These are phyloP conservation scores for Hordeum pubiflorum DNA, from an alignment of 202 grass and related monocot species.

Conservation along the genomic window DNA sequence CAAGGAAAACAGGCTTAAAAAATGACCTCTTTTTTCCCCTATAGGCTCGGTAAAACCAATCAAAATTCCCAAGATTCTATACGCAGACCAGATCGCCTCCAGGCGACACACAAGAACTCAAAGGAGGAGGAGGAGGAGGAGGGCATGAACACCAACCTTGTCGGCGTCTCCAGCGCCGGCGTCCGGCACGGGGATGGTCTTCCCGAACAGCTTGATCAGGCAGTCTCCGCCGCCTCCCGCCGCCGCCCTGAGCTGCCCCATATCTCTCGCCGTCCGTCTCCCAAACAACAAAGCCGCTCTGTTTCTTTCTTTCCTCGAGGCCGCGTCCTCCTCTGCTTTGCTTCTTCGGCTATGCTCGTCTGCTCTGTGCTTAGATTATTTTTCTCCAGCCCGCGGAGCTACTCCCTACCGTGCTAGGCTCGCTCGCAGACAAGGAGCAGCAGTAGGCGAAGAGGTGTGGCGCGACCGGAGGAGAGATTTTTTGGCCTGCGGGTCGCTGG, in stretches of 20 bases:
- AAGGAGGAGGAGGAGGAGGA: not conserved
- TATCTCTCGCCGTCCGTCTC: not conserved
- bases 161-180: slow-evolving; percentile 1
- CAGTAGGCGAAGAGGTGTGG: not conserved
- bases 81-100: not conserved
- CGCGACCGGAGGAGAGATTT: not conserved
- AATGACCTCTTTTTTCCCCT: not conserved
- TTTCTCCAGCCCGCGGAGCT: not conserved
- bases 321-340: not conserved
- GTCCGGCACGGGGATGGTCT: slow-evolving; percentile 60
- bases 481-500: not conserved
- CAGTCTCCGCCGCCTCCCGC: slow-evolving; percentile 18
- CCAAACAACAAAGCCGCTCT: not conserved
- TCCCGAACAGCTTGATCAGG: slow-evolving; percentile 86
- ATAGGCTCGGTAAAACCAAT: not conserved
- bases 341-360: not conserved
- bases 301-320: not conserved
- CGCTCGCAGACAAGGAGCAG: not conserved
- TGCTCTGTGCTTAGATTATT: not conserved
- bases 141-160: slow-evolving; percentile 33
- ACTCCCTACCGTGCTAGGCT: not conserved
- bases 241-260: slow-evolving; percentile 23
- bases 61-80: not conserved
- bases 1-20: not conserved
- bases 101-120: not conserved